These are phyloP conservation scores for Erodium trifolium DNA, from an alignment of 441 rosid species.

Conservation along the genomic window DNA sequence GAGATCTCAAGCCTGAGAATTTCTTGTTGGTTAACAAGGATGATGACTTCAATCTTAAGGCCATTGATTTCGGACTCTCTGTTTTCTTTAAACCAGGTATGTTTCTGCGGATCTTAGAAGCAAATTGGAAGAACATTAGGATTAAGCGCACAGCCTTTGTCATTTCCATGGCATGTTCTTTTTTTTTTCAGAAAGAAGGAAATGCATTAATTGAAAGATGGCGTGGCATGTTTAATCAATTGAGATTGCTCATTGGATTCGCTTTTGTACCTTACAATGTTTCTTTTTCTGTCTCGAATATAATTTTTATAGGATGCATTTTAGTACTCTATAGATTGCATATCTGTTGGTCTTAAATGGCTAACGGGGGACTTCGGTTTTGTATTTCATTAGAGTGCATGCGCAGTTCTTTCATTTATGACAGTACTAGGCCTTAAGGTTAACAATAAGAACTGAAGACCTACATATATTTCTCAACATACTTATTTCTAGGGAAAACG, in stretches of 20 bases:
- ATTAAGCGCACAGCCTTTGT: background rate
- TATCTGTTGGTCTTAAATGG: background rate
- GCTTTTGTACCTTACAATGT: too few relatives aligned
- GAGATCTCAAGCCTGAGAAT: slow-evolving; percentile 78
- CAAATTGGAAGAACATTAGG: background rate
- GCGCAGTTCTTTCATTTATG: background rate
- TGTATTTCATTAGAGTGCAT: background rate
- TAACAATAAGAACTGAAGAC: too few relatives aligned
- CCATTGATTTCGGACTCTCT: slow-evolving; percentile 93
- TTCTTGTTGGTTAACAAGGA: slow-evolving; percentile 61
- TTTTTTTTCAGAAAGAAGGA: too few relatives aligned
- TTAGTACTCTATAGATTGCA: background rate
- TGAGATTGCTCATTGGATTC: background rate
- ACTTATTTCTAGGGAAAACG: too few relatives aligned
- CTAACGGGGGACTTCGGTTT: background rate
- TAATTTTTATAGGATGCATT: background rate
- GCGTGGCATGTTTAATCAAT: background rate
- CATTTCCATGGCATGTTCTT: background rate
- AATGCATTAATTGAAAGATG: too few relatives aligned
- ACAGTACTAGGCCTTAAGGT: too few relatives aligned
- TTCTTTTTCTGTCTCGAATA: too few relatives aligned
- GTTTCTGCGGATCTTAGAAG: background rate
- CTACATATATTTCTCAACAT: background rate
- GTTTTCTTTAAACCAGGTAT: slow-evolving; percentile 84
- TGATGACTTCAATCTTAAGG: slow-evolving; percentile 71